Evolutionary conservation across 2,329 filamentous ascomycete species (phyloP).

Genomic region (Phaeosphaeria sp.): DNA sequence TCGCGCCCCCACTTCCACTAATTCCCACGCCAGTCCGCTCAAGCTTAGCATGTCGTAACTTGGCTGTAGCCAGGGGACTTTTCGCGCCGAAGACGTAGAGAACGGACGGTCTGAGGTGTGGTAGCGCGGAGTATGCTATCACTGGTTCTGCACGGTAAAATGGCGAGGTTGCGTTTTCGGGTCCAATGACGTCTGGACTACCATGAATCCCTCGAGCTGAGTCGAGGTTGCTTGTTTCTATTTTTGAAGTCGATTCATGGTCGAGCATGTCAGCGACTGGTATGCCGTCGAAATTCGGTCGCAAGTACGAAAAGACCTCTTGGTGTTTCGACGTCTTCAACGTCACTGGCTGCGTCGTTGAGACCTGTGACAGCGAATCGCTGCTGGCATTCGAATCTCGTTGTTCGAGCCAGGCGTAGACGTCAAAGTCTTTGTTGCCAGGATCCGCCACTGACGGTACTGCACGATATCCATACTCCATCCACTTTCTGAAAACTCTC

Average conservation of each 20-base stretch:
- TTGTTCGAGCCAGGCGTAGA: background rate
- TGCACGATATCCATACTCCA: background rate
- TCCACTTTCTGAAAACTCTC: background rate
- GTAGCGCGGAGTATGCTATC: background rate
- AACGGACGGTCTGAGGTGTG: background rate
- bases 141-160: background rate
- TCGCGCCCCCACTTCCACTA: background rate
- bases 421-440: background rate
- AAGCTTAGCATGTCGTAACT: background rate
- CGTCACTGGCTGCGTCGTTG: background rate
- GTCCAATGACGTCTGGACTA: background rate
- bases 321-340: background rate
- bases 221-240: background rate
- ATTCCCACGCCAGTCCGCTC: background rate
- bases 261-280: background rate
- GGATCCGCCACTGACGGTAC: background rate
- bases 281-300: background rate
- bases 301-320: background rate
- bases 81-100: background rate
- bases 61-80: background rate
- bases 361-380: background rate
- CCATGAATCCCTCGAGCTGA: background rate
- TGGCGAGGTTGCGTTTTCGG: background rate
- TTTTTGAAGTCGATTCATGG: background rate
- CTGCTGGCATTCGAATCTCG: background rate